Percentiles rank a stretch among this genome's conserved stretches.
Evolutionary conservation across 2,329 filamentous ascomycete genomes (phyloP).

Genomic region (Elsinoe ampelina): DNA sequence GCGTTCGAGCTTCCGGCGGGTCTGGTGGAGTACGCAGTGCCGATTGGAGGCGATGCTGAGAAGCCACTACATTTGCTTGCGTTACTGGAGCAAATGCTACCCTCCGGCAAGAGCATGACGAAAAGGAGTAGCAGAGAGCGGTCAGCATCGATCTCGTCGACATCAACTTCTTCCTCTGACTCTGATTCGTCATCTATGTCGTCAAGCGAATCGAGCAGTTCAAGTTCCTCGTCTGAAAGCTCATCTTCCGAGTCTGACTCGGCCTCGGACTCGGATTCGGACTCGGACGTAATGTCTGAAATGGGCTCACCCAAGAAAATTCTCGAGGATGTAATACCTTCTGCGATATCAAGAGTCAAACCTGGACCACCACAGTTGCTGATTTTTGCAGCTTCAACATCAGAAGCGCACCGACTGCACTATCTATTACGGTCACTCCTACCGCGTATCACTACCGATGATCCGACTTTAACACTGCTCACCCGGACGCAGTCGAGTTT

Average conservation of each 20-base stretch:
- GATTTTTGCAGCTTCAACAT: slow-evolving; percentile 86
- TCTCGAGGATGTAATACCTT: no score
- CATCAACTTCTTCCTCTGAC: slow-evolving; percentile 16
- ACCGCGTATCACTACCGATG: slow-evolving; percentile 21
- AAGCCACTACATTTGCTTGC: slow-evolving; percentile 76
- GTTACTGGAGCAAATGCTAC: background rate
- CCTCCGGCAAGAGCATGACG: slow-evolving; percentile 23
- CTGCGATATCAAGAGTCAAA: background rate
- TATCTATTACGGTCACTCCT: slow-evolving; percentile 52
- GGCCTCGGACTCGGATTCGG: background rate
- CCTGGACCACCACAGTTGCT: slow-evolving; percentile 33
- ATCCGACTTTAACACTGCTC: slow-evolving; percentile 25
- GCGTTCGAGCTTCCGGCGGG: slow-evolving; percentile 48
- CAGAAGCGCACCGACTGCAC: slow-evolving; percentile 76
- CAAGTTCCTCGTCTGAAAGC: background rate
- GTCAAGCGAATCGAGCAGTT: background rate
- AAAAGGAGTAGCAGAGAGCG: background rate
- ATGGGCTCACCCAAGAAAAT: background rate
- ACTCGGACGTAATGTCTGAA: slow-evolving; percentile 10
- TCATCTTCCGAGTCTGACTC: background rate
- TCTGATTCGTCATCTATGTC: slow-evolving; percentile 15
- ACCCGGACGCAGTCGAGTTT: slow-evolving; percentile 56
- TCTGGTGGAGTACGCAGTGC: slow-evolving; percentile 39
- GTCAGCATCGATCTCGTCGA: slow-evolving; percentile 22
- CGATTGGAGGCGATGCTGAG: slow-evolving; percentile 43